A percentile compares a stretch with the other conserved stretches of the same genome.
Conservation (phyloP, 768 basidiomycete species). For the Solioccasus polychromus region DNA sequence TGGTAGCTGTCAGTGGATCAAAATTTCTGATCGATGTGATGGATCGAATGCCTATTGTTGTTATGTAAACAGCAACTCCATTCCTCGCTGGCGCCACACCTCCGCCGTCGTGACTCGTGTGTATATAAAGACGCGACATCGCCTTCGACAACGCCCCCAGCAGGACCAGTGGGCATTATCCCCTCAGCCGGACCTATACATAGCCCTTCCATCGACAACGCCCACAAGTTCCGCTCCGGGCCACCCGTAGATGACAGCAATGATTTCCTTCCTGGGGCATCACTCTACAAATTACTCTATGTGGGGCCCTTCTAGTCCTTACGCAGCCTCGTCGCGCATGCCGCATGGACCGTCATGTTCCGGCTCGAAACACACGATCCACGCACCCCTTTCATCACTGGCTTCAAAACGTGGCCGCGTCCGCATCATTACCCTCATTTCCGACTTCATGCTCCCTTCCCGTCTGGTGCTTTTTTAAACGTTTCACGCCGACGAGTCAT, state of each 20-base stretch:
- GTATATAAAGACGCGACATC: slow-evolving; percentile 22
- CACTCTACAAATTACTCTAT: slow-evolving; percentile 12
- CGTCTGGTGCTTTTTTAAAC: no score
- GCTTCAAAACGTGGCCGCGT: slow-evolving; percentile 9
- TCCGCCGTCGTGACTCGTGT: slow-evolving; percentile 1
- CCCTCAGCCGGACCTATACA: slow-evolving; percentile 21
- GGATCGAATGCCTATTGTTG: slow-evolving; percentile 5
- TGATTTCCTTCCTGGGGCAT: slow-evolving; percentile 15
- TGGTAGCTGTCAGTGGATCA: slow-evolving; percentile 20
- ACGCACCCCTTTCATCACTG: slow-evolving; percentile 14
- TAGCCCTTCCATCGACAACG: slow-evolving; percentile 6
- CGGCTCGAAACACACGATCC: slow-evolving; percentile 27
- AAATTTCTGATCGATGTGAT: slow-evolving; percentile 17
- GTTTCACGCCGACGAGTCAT: no score
- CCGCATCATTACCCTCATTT: slow-evolving; percentile 27
- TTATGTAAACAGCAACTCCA: slow-evolving; percentile 22
- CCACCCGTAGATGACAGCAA: slow-evolving; percentile 8
- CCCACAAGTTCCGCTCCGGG: slow-evolving; percentile 23
- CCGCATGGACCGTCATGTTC: slow-evolving; percentile 26
- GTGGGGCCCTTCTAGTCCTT: slow-evolving; percentile 8
- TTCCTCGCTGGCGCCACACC: slow-evolving; percentile 1
- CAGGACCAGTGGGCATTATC: slow-evolving; percentile 13
- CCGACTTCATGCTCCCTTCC: no score
- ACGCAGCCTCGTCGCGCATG: slow-evolving; percentile 21
- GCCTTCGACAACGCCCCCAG: slow-evolving; percentile 12